Evolutionary conservation across 2,329 filamentous ascomycete genomes (phyloP).

Genomic region (Ophiostoma perfectum): DNA sequence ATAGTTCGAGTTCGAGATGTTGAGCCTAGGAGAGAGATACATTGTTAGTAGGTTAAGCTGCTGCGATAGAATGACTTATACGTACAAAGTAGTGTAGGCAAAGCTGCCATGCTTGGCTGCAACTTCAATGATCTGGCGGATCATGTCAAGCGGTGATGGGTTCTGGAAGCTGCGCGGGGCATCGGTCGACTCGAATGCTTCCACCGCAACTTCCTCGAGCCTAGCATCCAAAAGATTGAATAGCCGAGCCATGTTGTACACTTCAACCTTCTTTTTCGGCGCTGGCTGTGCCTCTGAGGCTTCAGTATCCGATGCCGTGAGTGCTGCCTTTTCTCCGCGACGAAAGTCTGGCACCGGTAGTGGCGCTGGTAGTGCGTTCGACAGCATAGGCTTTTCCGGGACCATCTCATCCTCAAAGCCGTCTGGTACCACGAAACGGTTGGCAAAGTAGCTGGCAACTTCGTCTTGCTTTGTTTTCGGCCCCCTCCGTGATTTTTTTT

Average conservation of each 20-base stretch:
- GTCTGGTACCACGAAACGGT: conserved; percentile 35
- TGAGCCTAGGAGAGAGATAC: conserved; percentile 16
- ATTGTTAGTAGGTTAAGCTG: too few species aligned
- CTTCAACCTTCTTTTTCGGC: background rate
- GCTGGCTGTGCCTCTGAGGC: background rate
- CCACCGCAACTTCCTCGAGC: conserved; percentile 9
- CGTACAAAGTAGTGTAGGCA: conserved; percentile 25
- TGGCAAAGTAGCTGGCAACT: conserved; percentile 25
- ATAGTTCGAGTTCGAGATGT: conserved; percentile 18
- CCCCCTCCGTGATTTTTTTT: conserved; percentile 20
- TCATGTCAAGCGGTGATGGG: conserved; percentile 17
- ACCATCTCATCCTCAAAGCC: conserved; percentile 36
- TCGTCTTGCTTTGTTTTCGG: conserved; percentile 4
- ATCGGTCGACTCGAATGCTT: conserved; percentile 8
- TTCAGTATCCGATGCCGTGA: background rate
- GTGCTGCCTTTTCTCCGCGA: too few species aligned
- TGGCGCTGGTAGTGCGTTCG: background rate
- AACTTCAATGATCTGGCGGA: conserved; percentile 16
- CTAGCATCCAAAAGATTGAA: conserved; percentile 8
- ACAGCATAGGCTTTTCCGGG: background rate
- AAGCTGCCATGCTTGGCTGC: conserved; percentile 18
- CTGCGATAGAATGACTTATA: background rate
- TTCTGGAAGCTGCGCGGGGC: conserved; percentile 1
- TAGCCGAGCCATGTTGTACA: conserved; percentile 19
- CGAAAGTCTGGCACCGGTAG: background rate